phyloP scores from a whole-genome alignment of 805 yeast species.

The Candida nanaspora region DNA sequence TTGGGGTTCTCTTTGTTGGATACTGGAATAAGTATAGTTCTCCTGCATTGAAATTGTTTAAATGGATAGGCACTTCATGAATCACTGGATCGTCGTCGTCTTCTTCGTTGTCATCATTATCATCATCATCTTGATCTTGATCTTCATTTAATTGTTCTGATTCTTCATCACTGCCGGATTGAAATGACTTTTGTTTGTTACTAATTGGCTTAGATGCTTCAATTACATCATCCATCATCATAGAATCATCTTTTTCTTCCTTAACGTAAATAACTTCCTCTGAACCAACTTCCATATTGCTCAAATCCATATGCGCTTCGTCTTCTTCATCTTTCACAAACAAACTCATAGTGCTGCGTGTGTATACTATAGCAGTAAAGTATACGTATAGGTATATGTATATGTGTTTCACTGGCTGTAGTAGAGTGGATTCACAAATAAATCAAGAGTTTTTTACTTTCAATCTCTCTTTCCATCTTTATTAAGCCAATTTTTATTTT shows the following conservation, averaged over 20 bases:
- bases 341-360: neutral
- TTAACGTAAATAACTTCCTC: neutral
- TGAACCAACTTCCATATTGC: neutral
- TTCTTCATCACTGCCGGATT: too few relatives aligned
- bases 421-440: too few relatives aligned
- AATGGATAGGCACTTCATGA: conserved; percentile 50
- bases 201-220: too few relatives aligned
- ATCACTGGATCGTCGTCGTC: conserved; percentile 55
- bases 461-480: too few relatives aligned
- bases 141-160: neutral
- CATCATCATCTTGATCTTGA: neutral
- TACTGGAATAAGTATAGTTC: conserved; percentile 46
- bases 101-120: conserved; percentile 12
- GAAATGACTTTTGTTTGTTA: too few relatives aligned
- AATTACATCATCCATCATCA: too few relatives aligned
- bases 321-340: conserved; percentile 17
- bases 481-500: too few relatives aligned
- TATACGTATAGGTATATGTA: too few relatives aligned
- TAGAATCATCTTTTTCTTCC: too few relatives aligned
- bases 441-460: too few relatives aligned
- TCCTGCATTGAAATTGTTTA: conserved; percentile 18
- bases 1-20: conserved; percentile 45
- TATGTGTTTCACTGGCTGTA: too few relatives aligned
- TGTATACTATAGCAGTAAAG: too few relatives aligned
- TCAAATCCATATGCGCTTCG: neutral